These are phyloP conservation scores for Ashbya aceris DNA, from an alignment of 1,139 yeast genomes.

Conservation along the genomic window DNA sequence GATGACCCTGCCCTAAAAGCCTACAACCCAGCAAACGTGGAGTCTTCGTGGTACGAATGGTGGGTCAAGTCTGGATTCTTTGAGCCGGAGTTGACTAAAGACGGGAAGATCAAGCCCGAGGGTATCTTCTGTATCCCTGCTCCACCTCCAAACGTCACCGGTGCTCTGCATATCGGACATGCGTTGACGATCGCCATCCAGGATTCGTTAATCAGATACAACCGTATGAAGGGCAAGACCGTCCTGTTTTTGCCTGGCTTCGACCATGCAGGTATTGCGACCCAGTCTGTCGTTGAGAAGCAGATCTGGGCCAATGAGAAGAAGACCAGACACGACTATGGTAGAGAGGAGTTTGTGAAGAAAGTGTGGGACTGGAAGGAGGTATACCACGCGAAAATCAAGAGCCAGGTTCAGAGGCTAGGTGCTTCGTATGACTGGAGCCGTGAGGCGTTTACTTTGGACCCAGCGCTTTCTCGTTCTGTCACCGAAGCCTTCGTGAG, in stretches of 20 bases:
- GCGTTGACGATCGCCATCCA: conserved; percentile 93
- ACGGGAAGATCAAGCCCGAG: conserved; percentile 70
- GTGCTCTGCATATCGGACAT: conserved; percentile 97
- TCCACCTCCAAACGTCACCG: conserved; percentile 98
- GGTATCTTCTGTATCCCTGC: conserved; percentile 89
- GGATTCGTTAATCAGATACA: conserved; percentile 84
- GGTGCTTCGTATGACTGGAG: conserved; percentile 98
- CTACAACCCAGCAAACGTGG: conserved; percentile 85
- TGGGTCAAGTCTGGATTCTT: conserved; percentile 87
- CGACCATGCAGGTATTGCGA: conserved; percentile 98
- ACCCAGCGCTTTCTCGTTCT: conserved; percentile 67
- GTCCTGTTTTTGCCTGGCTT: conserved; percentile 92
- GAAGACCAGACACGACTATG: conserved; percentile 89
- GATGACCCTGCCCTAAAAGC: conserved; percentile 94
- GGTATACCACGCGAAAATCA: conserved; percentile 78
- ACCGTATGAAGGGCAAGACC: conserved; percentile 96
- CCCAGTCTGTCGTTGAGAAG: conserved; percentile 97
- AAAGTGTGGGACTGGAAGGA: conserved; percentile 99
- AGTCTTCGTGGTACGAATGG: conserved; percentile 97
- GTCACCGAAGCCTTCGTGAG: conserved; percentile 88
- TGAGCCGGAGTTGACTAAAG: conserved; percentile 71
- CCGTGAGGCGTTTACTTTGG: conserved; percentile 87
- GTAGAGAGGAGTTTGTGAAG: conserved; percentile 80
- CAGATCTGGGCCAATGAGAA: conserved; percentile 83
- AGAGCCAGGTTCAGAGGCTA: conserved; percentile 70